Base-by-base conservation (phyloP, 345 rosid genomes). In the Melaleuca alternifolia region DNA sequence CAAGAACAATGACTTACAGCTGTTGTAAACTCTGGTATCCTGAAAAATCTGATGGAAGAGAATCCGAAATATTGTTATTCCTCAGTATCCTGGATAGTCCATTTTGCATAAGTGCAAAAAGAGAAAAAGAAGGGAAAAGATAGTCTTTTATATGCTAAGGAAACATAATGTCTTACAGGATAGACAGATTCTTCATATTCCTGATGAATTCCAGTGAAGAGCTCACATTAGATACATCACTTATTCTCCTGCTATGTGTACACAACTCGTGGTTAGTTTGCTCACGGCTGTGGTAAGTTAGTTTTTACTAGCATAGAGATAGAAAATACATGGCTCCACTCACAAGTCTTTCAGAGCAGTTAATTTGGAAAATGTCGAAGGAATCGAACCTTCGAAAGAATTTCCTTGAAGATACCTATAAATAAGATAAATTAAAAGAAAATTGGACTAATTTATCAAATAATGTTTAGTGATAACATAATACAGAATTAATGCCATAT, bases 381-480 rank as follows among this genome's bases (percentile, higher is more conserved):
- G 93, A 85, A 93, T 87, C 15, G 92, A 91, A 71, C 93, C 93
- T 86, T 88, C 89, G 44, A 93, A 89, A 30, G 91, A 88, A 87
- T 88, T 88, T 57, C 95, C 93, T 50, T 83, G 86, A 21, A 92
- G 54, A 26, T 20, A 84, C 21, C 85, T 84, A 75, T 52, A 84
- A 15, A 15, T 12, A 21, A 53, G 30, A 50, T 53, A 33, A 52
- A n/a, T 26, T n/a, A 61, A 21, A 21, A 83, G 30, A 28, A 33
- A 33, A 18, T 2, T 41, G 41, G 41, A 41, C 41, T 2, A 41
- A 41, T 41, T 41, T 41, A 41, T 41, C 41, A 41, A 41, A 41
- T 41, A 41, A 41, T 41, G 41, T 41, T 41, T 41, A 41, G 41
- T 41, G 41, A 41, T 41, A 41, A 41, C 41, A 41, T 41, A 41